Conservation (phyloP, 345 rosid genomes). For the Kernera saxatilis region DNA sequence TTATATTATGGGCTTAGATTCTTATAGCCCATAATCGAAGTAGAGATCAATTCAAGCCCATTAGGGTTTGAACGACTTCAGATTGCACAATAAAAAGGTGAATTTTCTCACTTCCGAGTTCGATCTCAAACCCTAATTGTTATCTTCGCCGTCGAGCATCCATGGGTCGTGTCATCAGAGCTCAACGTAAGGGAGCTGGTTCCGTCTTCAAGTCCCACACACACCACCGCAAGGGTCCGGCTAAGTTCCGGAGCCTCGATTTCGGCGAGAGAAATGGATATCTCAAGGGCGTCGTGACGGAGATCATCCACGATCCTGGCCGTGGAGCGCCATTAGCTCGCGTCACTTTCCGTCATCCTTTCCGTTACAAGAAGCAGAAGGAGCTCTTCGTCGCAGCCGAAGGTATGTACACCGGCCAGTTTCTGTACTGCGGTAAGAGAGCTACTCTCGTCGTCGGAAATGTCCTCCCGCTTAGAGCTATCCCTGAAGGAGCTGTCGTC, state of each 20-base stretch:
- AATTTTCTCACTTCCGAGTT: neutral
- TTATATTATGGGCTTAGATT: no score
- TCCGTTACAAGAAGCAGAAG: slow-evolving; percentile 68
- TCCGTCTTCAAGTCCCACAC: slow-evolving; percentile 74
- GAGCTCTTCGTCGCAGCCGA: slow-evolving; percentile 67
- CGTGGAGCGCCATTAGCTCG: slow-evolving; percentile 70
- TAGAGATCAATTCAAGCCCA: no score
- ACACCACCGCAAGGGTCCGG: slow-evolving; percentile 77
- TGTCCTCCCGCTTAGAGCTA: slow-evolving; percentile 47
- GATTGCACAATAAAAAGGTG: no score
- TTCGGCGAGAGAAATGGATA: slow-evolving; percentile 70
- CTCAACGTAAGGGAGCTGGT: slow-evolving; percentile 74
- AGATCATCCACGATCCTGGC: slow-evolving; percentile 70
- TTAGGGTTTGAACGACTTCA: no score
- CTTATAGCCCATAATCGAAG: no score
- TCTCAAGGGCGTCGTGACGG: slow-evolving; percentile 59
- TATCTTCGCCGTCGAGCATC: slow-evolving; percentile 15
- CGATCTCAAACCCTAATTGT: slow-evolving; percentile 12
- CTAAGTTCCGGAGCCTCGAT: slow-evolving; percentile 63
- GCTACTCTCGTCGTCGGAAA: slow-evolving; percentile 52
- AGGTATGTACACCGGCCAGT: slow-evolving; percentile 62
- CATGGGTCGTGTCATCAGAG: slow-evolving; percentile 75
- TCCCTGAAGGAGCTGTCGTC: slow-evolving; percentile 74
- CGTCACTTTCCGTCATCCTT: slow-evolving; percentile 64
- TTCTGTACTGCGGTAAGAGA: slow-evolving; percentile 50